Evolutionary conservation across 116 monocot species (phyloP), one percentile per base, ranked within the genome.

Genomic region (Phalaenopsis hybrid): DNA sequence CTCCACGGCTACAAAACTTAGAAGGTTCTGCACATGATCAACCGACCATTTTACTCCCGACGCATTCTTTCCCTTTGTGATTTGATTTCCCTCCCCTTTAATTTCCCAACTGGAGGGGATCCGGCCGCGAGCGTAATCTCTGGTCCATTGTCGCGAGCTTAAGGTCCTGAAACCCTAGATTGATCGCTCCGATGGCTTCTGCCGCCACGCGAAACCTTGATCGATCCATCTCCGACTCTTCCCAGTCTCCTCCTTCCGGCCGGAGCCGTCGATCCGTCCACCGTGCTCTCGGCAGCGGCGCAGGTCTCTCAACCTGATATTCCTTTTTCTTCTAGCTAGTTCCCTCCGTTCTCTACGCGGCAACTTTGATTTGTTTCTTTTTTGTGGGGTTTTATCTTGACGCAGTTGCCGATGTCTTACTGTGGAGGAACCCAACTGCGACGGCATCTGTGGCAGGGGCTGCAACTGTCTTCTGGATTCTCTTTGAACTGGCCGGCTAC

Each of bases 401-500:
- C 63, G 50, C 88, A 91, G 90, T 95, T 5, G 93, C 95, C 33
- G 93, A 98, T 78, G 80, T 93, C 74, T 76, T 95, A 20, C 89
- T 98, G 6, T 98, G 98, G 93, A 83, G 87, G 81, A 85, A 84
- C 59, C 63, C 83, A 86, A 84, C 84, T 61, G 78, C 80, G 10
- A 58, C 89, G n/a, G 84, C 65, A 1, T 74, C 81, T 15, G 43
- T 88, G 8, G 79, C 85, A 37, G 87, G 50, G 8, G 81, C 88
- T 28, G 74, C 87, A 34, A 93, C 92, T 16, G 89, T 84, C 6
- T 51, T 87, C 25, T 98, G 98, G 98, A 74, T 90, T 82, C 80
- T 98, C 78, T 95, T 95, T 87, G 95, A 95, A 48, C 51, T 82
- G 5, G 85, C 82, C 21, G 98, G 89, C 0, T 92, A 94, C 83